Evolutionary conservation across 2,329 filamentous ascomycete genomes (phyloP), one percentile per base, ranked within the genome.

Genomic region (Aspergillus bombycis): DNA sequence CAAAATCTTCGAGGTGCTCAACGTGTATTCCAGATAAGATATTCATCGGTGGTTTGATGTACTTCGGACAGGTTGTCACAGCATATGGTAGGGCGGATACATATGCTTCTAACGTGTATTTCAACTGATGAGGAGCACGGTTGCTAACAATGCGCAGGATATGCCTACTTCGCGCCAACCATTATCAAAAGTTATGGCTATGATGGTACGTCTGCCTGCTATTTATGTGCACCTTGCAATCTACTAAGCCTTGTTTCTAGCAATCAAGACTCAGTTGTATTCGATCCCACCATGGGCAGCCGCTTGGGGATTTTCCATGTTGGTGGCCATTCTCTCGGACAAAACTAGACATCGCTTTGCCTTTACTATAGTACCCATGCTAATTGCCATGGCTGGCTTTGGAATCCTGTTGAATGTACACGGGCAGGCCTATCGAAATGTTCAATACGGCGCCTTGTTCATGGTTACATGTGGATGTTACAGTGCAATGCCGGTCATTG

Each of bases 401-500:
- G 87, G 81, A 3, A 91, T 94, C 65, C 84, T 97, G 9, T 80
- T 96, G 56, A 81, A 82, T 12, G 86, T 94, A 6, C 90, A 94
- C 75, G 79, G 91, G 73, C 59, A 62, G 8, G 69, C 64, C 16
- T 86, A 92, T 74, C 81, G 80, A 0, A 66, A 84, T 14, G 79
- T 92, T 8, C 86, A 95, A 75, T 97, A 97, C 71, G 90, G 83
- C 0, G 91, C 90, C 0, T 84, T 97, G 0, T 96, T 96, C 81
- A 81, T 97, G 36, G 87, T 96, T 57, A 90, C 91, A 2, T 89
- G 89, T 80, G 92, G 92, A 57, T 85, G 87, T 0, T 97, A 96
- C 78, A 89, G 88, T 1, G 92, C 93, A n/a, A 94, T 97, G 90
- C 93, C 94, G 0, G 89, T 97, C 34, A 87, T 93, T 50, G 86